Conservation (phyloP, 768 basidiomycete genomes). For the Cyclocybe aegerita region DNA sequence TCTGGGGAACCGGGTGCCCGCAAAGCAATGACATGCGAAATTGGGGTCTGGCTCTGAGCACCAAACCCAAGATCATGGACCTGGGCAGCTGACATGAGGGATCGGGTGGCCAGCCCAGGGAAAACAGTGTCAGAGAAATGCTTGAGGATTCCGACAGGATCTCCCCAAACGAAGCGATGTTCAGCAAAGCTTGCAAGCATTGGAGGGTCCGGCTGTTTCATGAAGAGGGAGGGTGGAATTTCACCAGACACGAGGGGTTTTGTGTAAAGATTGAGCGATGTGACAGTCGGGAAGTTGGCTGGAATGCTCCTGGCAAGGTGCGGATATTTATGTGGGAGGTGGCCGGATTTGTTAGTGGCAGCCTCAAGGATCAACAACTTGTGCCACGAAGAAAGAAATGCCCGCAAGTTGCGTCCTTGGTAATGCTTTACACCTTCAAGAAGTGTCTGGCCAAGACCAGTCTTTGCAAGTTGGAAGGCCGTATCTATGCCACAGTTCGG, state of each 20-base stretch:
- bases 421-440: not conserved
- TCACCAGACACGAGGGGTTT: not conserved
- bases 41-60: not conserved
- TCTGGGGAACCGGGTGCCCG: conserved; percentile 5
- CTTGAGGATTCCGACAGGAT: not conserved
- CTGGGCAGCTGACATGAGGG: not conserved
- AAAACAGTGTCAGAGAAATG: not conserved
- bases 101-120: not conserved
- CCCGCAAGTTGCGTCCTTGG: too few species aligned
- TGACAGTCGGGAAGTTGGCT: not conserved
- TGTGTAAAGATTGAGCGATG: not conserved
- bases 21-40: not conserved
- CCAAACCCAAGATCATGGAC: not conserved
- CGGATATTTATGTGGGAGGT: not conserved
- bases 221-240: not conserved
- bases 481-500: too few species aligned
- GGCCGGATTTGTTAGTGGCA: not conserved
- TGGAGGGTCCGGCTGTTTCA: not conserved
- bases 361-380: not conserved
- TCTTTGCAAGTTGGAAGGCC: too few species aligned
- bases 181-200: not conserved
- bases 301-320: not conserved
- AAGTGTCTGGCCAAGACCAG: too few species aligned
- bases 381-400: not conserved
- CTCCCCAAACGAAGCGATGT: not conserved